phyloP scores from a whole-genome alignment of 1,284 basidiomycete genomes.

The Leccinum subatratum region DNA sequence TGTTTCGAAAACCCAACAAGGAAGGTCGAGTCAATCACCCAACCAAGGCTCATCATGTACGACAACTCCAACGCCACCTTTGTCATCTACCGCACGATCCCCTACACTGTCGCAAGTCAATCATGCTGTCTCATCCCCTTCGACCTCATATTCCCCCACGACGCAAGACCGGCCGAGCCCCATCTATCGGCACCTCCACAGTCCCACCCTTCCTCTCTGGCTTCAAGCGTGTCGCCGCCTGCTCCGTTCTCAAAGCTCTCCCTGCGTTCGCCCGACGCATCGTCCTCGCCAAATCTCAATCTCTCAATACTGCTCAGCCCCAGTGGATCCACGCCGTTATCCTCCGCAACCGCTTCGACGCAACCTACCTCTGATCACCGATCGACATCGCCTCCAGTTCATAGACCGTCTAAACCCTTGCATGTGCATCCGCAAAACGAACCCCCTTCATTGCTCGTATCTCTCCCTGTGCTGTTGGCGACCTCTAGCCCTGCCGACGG shows the following conservation, averaged over 20 bases:
- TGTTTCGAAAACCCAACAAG: not conserved
- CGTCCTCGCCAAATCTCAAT: slow-evolving; percentile 9
- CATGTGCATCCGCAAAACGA: slow-evolving; percentile 30
- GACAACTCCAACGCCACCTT: not conserved
- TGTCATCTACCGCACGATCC: not conserved
- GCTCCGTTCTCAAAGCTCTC: slow-evolving; percentile 38
- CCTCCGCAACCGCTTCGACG: slow-evolving; percentile 1
- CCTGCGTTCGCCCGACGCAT: slow-evolving; percentile 30
- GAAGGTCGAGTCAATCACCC: slow-evolving; percentile 10
- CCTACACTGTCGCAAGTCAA: slow-evolving; percentile 4
- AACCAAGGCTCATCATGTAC: slow-evolving; percentile 5
- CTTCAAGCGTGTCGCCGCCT: slow-evolving; percentile 33
- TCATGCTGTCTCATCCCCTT: slow-evolving; percentile 5
- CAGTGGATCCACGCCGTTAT: slow-evolving; percentile 5
- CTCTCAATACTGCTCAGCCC: slow-evolving; percentile 10
- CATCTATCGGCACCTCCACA: slow-evolving; percentile 3
- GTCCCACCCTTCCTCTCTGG: slow-evolving; percentile 2
- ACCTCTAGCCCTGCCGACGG: slow-evolving; percentile 13
- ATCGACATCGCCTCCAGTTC: slow-evolving; percentile 11
- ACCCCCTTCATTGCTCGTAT: not conserved
- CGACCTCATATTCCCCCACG: slow-evolving; percentile 4
- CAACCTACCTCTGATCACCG: slow-evolving; percentile 10
- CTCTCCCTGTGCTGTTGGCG: slow-evolving; percentile 14
- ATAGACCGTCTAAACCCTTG: slow-evolving; percentile 27
- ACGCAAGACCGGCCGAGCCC: slow-evolving; percentile 4